Evolutionary conservation across 805 yeast species (phyloP), one percentile per base, ranked within the genome.

Genomic region (Saturnispora saitoi): DNA sequence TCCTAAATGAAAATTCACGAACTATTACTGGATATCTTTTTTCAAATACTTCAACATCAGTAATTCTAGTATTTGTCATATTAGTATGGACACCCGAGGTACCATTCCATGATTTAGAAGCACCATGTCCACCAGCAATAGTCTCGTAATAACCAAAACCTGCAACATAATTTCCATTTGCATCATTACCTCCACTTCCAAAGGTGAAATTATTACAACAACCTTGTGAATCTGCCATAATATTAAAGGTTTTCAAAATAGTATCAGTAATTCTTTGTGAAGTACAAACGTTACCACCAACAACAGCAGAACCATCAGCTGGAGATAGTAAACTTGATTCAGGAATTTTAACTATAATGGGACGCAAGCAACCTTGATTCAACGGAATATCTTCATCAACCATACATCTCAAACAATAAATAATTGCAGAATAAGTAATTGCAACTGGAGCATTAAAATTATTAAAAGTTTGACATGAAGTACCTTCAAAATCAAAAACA

Each of bases 201-300:
- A 90, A 91, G 0, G 96, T 90, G 57, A 91, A 78, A 66, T 91
- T 93, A 66, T 93, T 91, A 64, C 96, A 87, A 51, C 93, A 89
- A 39, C 97, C 96, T 67, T 91, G 98, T 1, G 97, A 89, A 55
- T 89, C 96, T 2, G 97, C 97, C 70, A 88, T 85, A 4, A 89
- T 88, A 52, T 77, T 74, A 63, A 93, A 89, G 0, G 98, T 93
- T 58, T 82, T 83, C 59, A 91, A 71, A 37, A 93, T 78, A 2
- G 86, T 91, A 65, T 90, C 97, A 0, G 95, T 89, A 42, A 93
- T 80, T 57, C 97, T 75, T 65, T 93, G 98, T 1, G 96, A 84
- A 1, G 98, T 91, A 67, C 90, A 84, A 7, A 91, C 98, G 63
- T 91, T 91, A 8, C 96, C 96, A 41, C 90, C 93, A 17, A 91